These are phyloP conservation scores for Paramecium sonneborni DNA, from an alignment of 73 alveolate species.

Conservation along the genomic window DNA sequence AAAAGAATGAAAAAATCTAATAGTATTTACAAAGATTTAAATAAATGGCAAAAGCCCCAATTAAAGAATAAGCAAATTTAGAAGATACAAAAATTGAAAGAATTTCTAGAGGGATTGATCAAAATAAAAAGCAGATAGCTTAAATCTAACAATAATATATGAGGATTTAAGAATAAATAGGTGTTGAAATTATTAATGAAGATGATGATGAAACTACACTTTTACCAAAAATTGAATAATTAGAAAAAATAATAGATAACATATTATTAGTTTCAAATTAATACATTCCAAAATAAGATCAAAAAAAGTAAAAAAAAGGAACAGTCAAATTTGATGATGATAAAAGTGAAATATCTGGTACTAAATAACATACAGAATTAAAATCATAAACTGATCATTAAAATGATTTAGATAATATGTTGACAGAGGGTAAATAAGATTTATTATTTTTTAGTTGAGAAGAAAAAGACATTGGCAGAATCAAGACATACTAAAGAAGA, in stretches of 20 bases:
- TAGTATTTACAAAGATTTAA: not conserved
- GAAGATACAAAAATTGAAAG: not conserved
- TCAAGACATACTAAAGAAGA: constrained; percentile 47
- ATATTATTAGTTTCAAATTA: constrained; percentile 17
- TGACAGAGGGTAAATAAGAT: not conserved
- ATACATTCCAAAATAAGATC: not conserved
- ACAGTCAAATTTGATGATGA: not conserved
- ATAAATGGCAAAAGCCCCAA: constrained; percentile 28
- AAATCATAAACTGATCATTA: not conserved
- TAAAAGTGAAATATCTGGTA: not conserved
- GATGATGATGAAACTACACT: constrained; percentile 42
- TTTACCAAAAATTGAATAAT: constrained; percentile 3
- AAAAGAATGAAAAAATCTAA: constrained; percentile 2
- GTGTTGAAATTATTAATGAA: constrained; percentile 3
- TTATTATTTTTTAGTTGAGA: not conserved
- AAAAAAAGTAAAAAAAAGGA: not conserved
- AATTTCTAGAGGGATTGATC: not conserved
- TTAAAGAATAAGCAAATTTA: not conserved
- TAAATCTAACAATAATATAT: not conserved
- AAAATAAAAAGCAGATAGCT: not conserved
- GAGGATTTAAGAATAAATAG: not conserved
- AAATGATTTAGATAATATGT: not conserved
- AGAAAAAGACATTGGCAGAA: constrained; percentile 29
- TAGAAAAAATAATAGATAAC: constrained; percentile 35
- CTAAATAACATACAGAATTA: not conserved